Conservation (phyloP, 148 eudicot species). For the Vaccinium myrtillus region DNA sequence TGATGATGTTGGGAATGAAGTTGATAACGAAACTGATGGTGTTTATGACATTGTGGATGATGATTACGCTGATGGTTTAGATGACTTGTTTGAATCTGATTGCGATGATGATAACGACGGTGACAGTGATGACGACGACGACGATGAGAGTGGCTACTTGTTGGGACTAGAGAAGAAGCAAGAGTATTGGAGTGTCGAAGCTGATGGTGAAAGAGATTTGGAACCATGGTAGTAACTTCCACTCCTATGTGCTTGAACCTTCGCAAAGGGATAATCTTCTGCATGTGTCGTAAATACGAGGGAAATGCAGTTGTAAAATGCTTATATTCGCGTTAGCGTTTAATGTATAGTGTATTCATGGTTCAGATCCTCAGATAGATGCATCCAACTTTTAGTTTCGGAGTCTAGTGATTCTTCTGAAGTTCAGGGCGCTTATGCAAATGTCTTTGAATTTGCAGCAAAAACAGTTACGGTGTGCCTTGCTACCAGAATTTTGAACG, state of each 20-base stretch:
- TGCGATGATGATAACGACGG: constrained; percentile 38
- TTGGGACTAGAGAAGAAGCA: constrained; percentile 19
- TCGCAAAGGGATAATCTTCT: neutral
- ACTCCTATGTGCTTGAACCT: neutral
- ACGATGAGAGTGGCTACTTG: constrained; percentile 32
- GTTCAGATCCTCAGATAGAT: too few relatives aligned
- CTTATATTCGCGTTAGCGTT: neutral
- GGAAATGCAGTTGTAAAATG: neutral
- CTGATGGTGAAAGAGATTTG: constrained; percentile 19
- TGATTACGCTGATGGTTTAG: constrained; percentile 49
- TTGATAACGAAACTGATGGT: constrained; percentile 17
- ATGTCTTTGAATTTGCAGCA: too few relatives aligned
- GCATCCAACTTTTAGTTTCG: too few relatives aligned
- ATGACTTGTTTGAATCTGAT: constrained; percentile 56
- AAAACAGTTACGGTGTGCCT: too few relatives aligned
- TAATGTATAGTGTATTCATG: neutral
- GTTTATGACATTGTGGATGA: constrained; percentile 25
- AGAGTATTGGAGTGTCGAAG: constrained; percentile 57
- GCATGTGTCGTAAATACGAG: neutral
- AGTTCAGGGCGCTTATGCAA: too few relatives aligned
- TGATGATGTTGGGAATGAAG: constrained; percentile 9
- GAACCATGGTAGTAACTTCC: constrained; percentile 59
- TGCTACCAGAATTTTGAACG: too few relatives aligned
- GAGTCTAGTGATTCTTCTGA: too few relatives aligned
- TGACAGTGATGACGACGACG: constrained; percentile 23